Base-by-base conservation (phyloP, 306 rosid genomes). In the Quercus cerris region DNA sequence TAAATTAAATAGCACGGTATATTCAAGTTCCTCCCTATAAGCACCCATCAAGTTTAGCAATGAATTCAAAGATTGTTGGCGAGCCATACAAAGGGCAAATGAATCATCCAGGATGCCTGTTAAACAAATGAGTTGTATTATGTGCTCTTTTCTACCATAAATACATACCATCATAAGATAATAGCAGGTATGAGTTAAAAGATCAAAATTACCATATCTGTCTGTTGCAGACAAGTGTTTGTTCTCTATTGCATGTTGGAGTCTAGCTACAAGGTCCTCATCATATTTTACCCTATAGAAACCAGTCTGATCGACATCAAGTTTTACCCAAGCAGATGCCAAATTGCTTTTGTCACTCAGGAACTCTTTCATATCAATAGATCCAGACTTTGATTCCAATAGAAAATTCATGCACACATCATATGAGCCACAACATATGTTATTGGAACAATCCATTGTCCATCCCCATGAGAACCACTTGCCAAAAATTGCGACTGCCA, bases 281-380 rank as follows among this genome's bases (percentile, higher is more conserved):
- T 94, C 97, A 83, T 94, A 94, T 70, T 94, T 92, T 89, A 94
- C 98, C 85, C 98, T 81, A 86, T 94, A 94, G 81, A 94, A 92
- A 80, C 98, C 98, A 82, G 98, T 31, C 89, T 94, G 98, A 59
- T 91, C 94, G 86, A 92, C 97, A 84, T 94, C 91, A 80, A 94
- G 81, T 82, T 94, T 94, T 84, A 92, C 83, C 97, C 97, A 94
- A 77, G 81, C 57, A 79, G 78, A 68, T 30, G 10, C 55, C 52
- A 80, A 71, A 75, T 38, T 83, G 66, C 66, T 81, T 66, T 51
- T 46, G 57, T 80, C 83, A 82, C 87, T 81, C 30, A 85, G 62
- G 58, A 82, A 74, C 74, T 91, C 92, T 59, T 83, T 87, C 58
- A 87, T 61, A 81, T 92, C 95, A 72, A 71, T 81, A 71, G 87